Conservation (phyloP, 768 basidiomycete genomes). For the Hortiboletus flavorubellus region DNA sequence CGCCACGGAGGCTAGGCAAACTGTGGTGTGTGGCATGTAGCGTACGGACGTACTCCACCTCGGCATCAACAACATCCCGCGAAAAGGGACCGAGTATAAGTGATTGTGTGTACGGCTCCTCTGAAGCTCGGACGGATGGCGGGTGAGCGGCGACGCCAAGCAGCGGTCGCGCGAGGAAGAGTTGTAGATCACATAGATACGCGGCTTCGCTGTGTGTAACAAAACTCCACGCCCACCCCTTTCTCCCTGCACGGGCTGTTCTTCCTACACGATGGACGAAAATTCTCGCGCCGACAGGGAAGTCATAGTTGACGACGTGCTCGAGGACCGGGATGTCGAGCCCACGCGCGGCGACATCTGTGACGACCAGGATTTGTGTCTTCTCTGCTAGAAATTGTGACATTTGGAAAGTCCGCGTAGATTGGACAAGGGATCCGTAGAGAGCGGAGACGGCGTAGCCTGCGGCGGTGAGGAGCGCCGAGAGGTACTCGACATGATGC, state of each 20-base stretch:
- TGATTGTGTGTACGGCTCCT: conserved; percentile 64
- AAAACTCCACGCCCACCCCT: conserved; percentile 97
- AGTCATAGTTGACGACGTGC: conserved; percentile 98
- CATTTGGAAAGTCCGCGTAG: conserved; percentile 87
- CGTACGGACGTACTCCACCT: conserved; percentile 73
- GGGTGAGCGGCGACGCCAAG: conserved; percentile 39
- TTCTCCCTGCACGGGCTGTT: conserved; percentile 91
- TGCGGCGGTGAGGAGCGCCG: conserved; percentile 67
- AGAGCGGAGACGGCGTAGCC: conserved; percentile 92
- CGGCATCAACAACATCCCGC: conserved; percentile 75
- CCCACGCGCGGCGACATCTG: conserved; percentile 96
- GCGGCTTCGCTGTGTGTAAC: conserved; percentile 84
- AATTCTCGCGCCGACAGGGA: conserved; percentile 88
- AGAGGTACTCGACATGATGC: conserved; percentile 96
- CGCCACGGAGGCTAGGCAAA: conserved; percentile 64
- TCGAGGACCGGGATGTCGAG: conserved; percentile 97
- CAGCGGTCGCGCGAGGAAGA: conserved; percentile 84
- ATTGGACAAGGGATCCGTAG: conserved; percentile 93
- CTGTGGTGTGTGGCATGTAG: conserved; percentile 63
- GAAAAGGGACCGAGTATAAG: conserved; percentile 82
- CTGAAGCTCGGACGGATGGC: conserved; percentile 40
- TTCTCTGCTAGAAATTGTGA: conserved; percentile 78
- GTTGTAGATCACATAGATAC: conserved; percentile 87
- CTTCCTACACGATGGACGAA: conserved; percentile 97
- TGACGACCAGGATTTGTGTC: conserved; percentile 88